phyloP scores from a whole-genome alignment of 2,329 filamentous ascomycete species.

The Apiospora pterosperma region DNA sequence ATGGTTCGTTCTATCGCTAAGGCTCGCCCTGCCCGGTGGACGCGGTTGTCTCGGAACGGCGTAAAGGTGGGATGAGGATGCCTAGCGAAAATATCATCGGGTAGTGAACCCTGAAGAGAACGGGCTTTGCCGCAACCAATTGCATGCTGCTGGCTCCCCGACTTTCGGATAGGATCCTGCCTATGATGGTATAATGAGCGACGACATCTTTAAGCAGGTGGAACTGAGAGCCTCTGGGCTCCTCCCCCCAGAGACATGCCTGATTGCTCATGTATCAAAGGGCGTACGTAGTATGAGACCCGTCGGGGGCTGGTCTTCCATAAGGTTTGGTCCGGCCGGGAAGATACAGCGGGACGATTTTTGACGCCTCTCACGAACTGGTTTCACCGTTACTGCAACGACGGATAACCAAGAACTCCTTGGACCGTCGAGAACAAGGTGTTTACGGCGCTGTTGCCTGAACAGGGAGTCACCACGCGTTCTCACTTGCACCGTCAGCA shows the following conservation, averaged over 20 bases:
- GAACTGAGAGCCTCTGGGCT: background rate
- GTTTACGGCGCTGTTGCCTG: no score
- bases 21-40: background rate
- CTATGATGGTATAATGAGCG: background rate
- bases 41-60: background rate
- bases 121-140: background rate
- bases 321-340: background rate
- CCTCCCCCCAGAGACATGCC: background rate
- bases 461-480: background rate
- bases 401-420: no score
- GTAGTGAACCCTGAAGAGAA: background rate
- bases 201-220: background rate
- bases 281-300: background rate
- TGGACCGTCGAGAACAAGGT: no score
- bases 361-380: background rate
- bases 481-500: background rate
- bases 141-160: background rate
- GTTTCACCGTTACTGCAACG: background rate
- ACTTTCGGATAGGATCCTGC: background rate
- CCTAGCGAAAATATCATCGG: background rate
- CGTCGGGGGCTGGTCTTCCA: background rate
- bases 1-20: background rate
- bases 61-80: background rate
- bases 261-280: background rate
- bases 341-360: background rate